These are phyloP conservation scores for Omphalotus olearius DNA, from an alignment of 1,284 basidiomycete genomes.

Conservation along the genomic window DNA sequence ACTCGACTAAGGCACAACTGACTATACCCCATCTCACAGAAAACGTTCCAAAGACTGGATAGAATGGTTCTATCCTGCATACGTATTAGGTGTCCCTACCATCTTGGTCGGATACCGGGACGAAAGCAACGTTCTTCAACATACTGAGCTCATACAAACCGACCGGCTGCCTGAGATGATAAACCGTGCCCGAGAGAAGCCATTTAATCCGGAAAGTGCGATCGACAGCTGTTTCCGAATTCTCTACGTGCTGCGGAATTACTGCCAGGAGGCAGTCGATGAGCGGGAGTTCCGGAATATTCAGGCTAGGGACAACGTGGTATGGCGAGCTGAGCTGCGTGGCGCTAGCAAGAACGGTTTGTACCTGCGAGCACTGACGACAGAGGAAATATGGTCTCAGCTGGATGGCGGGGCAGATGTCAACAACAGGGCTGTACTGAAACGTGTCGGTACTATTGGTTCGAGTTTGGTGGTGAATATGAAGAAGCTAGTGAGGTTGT, in stretches of 20 bases:
- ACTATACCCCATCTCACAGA: neutral
- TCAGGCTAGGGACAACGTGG: neutral
- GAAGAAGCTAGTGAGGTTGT: neutral
- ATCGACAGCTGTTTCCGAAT: constrained; percentile 13
- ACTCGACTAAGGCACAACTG: too few species aligned
- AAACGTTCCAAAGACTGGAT: constrained; percentile 10
- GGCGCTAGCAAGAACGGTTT: neutral
- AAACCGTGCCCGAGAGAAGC: neutral
- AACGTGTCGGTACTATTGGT: neutral
- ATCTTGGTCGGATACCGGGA: constrained; percentile 15
- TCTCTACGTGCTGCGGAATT: constrained; percentile 15
- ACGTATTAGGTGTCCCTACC: constrained; percentile 13
- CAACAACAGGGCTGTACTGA: neutral
- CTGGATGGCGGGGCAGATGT: neutral
- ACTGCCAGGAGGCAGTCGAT: constrained; percentile 15
- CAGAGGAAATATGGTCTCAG: neutral
- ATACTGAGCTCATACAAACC: neutral
- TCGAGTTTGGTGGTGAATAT: neutral
- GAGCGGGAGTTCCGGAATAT: neutral
- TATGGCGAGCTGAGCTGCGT: constrained; percentile 14
- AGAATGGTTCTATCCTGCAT: constrained; percentile 15
- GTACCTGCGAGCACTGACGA: neutral
- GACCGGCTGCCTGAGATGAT: constrained; percentile 4
- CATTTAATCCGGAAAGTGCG: constrained; percentile 13
- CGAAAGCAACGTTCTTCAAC: constrained; percentile 7